Evolutionary conservation across 164 flowering plant genomes (phyloP).

Genomic region (Vitis vinifera): DNA sequence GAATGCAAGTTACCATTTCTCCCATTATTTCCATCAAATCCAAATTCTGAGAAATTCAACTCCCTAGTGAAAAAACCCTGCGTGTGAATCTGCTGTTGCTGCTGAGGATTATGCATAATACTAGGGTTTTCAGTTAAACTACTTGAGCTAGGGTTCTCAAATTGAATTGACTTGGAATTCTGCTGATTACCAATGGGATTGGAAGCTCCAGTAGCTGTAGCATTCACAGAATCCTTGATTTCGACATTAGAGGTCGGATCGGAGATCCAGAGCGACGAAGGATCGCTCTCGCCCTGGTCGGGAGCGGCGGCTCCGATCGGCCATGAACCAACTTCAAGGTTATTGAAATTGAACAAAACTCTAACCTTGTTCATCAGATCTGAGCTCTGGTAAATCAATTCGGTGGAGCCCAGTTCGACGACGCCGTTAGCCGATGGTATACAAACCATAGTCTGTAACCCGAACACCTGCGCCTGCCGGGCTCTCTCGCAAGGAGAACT

Average conservation of each 20-base stretch:
- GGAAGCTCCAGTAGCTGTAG: background rate
- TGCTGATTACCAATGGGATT: conserved; percentile 11
- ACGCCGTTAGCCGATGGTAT: conserved; percentile 75
- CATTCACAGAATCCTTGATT: conserved; percentile 25
- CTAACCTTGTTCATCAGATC: conserved; percentile 80
- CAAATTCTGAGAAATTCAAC: conserved; percentile 62
- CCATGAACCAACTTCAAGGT: conserved; percentile 30
- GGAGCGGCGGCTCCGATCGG: conserved; percentile 9
- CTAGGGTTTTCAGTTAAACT: background rate
- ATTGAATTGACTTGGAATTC: conserved; percentile 31
- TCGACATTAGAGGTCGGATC: conserved; percentile 52
- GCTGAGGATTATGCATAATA: conserved; percentile 8
- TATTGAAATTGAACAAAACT: conserved; percentile 58
- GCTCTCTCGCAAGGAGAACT: conserved; percentile 68
- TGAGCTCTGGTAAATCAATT: conserved; percentile 53
- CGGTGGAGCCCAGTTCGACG: conserved; percentile 88
- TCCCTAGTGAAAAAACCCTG: conserved; percentile 44
- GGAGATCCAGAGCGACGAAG: conserved; percentile 62
- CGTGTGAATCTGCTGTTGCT: conserved; percentile 22
- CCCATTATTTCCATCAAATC: conserved; percentile 33
- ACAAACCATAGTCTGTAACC: conserved; percentile 82
- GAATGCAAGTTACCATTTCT: conserved; percentile 25
- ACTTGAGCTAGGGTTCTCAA: conserved; percentile 38
- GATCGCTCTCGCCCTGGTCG: conserved; percentile 61
- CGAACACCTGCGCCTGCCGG: conserved; percentile 63